Base-by-base conservation (phyloP, 73 alveolate species). In the Paramecium caudatum region DNA sequence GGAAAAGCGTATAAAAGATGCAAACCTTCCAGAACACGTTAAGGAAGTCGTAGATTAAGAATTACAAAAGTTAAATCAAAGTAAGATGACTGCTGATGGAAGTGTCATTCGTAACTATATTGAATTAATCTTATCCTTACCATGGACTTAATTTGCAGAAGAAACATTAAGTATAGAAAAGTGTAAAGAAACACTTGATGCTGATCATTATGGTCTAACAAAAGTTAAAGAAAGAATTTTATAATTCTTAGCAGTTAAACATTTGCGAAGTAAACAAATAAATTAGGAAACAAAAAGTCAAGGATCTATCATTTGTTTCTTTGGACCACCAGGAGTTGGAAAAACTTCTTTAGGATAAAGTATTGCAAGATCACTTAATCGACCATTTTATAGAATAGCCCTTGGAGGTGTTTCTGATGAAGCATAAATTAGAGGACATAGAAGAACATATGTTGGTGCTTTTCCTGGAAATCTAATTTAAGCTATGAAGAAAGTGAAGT, bases 321-420 rank as follows among this genome's bases (percentile, higher is more conserved):
- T 90, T 50, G 99, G 99, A 0, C 99, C 99, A 0, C 99, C 99
- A 23, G 99, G 99, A 2, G 99, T 97, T 6, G 99, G 99, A 41
- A 97, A 97, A 49, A 97, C 99, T 4, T 95, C 99, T 0, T 92
- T 97, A 23, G 99, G 99, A 8, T 23, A 86, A 45, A 34, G 99
- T 48, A 96, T 97, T 39, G 99, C 99, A 2, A 95, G 91, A 5
- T 96, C 99, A 15, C 92, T 96, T 36, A 95, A 96, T 17, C 93
- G 99, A 41, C 96, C 97, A 61, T 96, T 97, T 94, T 94, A 96
- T 78, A 93, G 99, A 69, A 91, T 97, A 50, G 94, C 99, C 19
- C 68, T 96, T 39, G 99, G 99, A 16, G 99, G 98, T 37, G 97
- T 95, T 33, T 91, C 98, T 6, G 99, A 97, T 81, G 99, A 96